Percentiles rank a stretch among this genome's conserved stretches.
Conservation (phyloP, 257 asterid species). For the Penstemon barbatus region DNA sequence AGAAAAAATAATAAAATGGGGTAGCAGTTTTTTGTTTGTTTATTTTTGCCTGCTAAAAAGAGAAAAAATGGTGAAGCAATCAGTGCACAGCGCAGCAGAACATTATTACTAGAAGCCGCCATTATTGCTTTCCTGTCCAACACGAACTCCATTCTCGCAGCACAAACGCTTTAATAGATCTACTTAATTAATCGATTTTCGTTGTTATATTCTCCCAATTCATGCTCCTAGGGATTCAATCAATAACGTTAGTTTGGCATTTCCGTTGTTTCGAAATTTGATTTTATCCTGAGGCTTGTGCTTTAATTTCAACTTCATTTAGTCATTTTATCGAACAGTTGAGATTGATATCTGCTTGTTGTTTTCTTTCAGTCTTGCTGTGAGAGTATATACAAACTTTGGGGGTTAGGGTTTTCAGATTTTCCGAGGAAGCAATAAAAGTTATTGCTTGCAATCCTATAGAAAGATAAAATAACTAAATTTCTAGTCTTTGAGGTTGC, state of each 20-base stretch:
- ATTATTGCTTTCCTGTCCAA: slow-evolving; percentile 28
- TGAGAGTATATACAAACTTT: slow-evolving; percentile 28
- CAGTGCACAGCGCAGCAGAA: slow-evolving; percentile 1
- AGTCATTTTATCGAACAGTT: slow-evolving; percentile 28
- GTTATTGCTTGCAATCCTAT: slow-evolving; percentile 27
- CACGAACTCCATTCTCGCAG: slow-evolving; percentile 23
- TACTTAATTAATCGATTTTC: background rate
- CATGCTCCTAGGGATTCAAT: slow-evolving; percentile 17
- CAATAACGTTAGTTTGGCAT: slow-evolving; percentile 28
- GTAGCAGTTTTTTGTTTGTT: too few species aligned
- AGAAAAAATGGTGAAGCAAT: slow-evolving; percentile 10
- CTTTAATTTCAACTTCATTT: slow-evolving; percentile 17
- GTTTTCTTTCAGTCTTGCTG: slow-evolving; percentile 23
- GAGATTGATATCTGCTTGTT: slow-evolving; percentile 9
- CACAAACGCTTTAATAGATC: slow-evolving; percentile 28
- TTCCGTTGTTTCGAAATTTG: slow-evolving; percentile 1
- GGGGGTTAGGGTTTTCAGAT: slow-evolving; percentile 35
- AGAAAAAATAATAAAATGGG: too few species aligned
- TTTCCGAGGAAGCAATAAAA: slow-evolving; percentile 12
- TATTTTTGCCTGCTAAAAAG: too few species aligned
- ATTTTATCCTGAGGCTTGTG: slow-evolving; percentile 7
- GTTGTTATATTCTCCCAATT: background rate
- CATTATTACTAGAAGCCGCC: slow-evolving; percentile 25
- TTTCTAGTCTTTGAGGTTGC: slow-evolving; percentile 36
- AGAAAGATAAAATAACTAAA: slow-evolving; percentile 17